Percentiles rank a stretch among this genome's conserved stretches.
Conservation (phyloP, 768 basidiomycete genomes). For the Mrakia gelida region DNA sequence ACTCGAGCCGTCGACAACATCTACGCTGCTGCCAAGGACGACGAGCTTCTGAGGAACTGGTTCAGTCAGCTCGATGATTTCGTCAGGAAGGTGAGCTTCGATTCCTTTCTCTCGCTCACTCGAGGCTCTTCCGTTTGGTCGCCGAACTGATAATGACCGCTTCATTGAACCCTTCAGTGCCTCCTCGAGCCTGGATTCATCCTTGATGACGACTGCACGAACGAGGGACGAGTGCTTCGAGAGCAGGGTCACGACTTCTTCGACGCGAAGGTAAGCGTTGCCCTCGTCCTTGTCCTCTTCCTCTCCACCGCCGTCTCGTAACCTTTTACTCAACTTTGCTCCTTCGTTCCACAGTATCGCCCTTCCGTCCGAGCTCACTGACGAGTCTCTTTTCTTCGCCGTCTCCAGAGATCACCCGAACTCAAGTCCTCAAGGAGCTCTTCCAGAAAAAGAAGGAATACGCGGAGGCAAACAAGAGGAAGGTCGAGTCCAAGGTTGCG, state of each 20-base stretch:
- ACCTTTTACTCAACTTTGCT: neutral
- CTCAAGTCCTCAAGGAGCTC: slow-evolving; percentile 60
- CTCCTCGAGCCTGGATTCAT: slow-evolving; percentile 80
- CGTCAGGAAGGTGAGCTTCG: slow-evolving; percentile 52
- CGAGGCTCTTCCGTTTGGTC: too few species aligned
- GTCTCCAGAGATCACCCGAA: slow-evolving; percentile 39
- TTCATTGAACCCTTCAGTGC: slow-evolving; percentile 38
- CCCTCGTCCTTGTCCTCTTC: neutral
- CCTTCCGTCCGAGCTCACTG: neutral
- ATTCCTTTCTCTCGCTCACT: neutral
- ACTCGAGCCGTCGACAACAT: slow-evolving; percentile 67
- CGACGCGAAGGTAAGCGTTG: slow-evolving; percentile 50
- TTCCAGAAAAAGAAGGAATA: slow-evolving; percentile 54
- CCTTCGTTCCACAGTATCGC: slow-evolving; percentile 49
- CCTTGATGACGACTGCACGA: slow-evolving; percentile 66
- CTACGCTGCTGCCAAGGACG: slow-evolving; percentile 66
- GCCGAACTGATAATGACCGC: neutral
- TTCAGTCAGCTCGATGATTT: slow-evolving; percentile 61
- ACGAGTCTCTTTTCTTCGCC: neutral
- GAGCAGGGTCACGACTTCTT: slow-evolving; percentile 75
- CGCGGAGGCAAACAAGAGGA: slow-evolving; percentile 49
- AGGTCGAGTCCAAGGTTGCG: slow-evolving; percentile 40
- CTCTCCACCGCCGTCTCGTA: too few species aligned
- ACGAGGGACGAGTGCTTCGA: slow-evolving; percentile 58
- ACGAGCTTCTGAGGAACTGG: slow-evolving; percentile 71